Evolutionary conservation across 768 basidiomycete genomes (phyloP).

Genomic region (Pluteus cervinus): DNA sequence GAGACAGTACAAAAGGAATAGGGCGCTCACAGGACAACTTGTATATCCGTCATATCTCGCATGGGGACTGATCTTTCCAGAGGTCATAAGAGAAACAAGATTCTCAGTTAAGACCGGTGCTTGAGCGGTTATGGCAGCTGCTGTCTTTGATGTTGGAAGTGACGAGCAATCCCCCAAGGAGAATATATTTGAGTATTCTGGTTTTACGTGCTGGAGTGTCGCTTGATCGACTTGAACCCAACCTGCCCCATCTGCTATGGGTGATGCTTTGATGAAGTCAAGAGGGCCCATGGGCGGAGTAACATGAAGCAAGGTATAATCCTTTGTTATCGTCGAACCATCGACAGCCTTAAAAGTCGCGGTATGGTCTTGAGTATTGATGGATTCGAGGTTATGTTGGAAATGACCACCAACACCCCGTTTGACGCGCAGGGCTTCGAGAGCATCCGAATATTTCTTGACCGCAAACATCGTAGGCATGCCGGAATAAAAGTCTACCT

Average conservation of each 20-base stretch:
- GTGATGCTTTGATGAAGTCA: constrained; percentile 70
- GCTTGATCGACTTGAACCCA: constrained; percentile 85
- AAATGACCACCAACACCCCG: constrained; percentile 82
- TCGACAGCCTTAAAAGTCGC: constrained; percentile 85
- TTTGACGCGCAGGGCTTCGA: constrained; percentile 69
- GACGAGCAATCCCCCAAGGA: constrained; percentile 90
- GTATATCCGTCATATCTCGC: constrained; percentile 88
- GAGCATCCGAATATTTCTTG: constrained; percentile 89
- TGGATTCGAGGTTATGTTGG: constrained; percentile 71
- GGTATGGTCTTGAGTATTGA: constrained; percentile 64
- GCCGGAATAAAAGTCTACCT: constrained; percentile 80
- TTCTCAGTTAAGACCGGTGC: constrained; percentile 90
- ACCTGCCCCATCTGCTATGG: constrained; percentile 74
- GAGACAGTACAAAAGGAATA: constrained; percentile 2
- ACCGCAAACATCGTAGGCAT: constrained; percentile 97
- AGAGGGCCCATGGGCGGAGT: constrained; percentile 91
- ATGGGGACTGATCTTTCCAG: constrained; percentile 57
- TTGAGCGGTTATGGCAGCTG: constrained; percentile 88
- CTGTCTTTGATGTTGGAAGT: constrained; percentile 93
- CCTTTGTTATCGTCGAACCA: constrained; percentile 59
- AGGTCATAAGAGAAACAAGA: constrained; percentile 66
- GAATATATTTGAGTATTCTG: constrained; percentile 77
- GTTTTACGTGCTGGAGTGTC: constrained; percentile 82
- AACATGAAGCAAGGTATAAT: constrained; percentile 81
- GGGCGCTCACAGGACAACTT: constrained; percentile 67